Evolutionary conservation across 371 early-diverging fungal genomes (phyloP).

Genomic region (Rhizomucor pusillus): DNA sequence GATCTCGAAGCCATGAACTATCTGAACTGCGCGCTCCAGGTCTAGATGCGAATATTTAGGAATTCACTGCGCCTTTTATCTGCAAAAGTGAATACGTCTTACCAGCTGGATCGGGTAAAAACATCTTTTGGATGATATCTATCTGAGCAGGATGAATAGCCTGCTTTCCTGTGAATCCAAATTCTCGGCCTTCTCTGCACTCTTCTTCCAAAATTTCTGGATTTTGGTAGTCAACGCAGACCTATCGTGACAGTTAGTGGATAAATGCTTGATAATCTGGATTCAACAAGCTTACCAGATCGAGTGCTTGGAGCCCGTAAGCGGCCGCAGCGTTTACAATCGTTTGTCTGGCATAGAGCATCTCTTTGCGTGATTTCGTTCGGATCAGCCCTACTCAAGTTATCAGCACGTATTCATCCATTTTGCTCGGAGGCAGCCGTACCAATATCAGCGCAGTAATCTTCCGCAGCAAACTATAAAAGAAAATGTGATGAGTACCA

Average conservation of each 20-base stretch:
- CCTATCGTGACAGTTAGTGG: slow-evolving; percentile 34
- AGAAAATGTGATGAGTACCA: neutral
- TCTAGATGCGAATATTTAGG: slow-evolving; percentile 27
- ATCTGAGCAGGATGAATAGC: slow-evolving; percentile 92
- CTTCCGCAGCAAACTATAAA: slow-evolving; percentile 92
- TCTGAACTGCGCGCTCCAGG: slow-evolving; percentile 59
- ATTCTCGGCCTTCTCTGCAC: slow-evolving; percentile 79
- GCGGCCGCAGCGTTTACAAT: slow-evolving; percentile 84
- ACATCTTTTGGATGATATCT: slow-evolving; percentile 73
- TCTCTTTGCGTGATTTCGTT: slow-evolving; percentile 68
- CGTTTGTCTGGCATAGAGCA: slow-evolving; percentile 75
- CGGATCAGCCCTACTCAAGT: slow-evolving; percentile 59
- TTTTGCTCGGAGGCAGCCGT: neutral
- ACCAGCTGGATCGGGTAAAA: slow-evolving; percentile 74
- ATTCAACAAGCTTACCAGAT: slow-evolving; percentile 56
- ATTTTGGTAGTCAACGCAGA: slow-evolving; percentile 82
- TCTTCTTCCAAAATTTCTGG: slow-evolving; percentile 69
- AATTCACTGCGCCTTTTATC: neutral
- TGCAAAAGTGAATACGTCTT: slow-evolving; percentile 3
- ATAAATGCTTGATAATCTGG: neutral
- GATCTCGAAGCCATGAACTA: slow-evolving; percentile 66
- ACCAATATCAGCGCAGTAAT: slow-evolving; percentile 86
- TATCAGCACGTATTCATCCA: neutral
- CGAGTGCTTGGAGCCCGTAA: slow-evolving; percentile 85
- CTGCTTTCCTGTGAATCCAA: slow-evolving; percentile 95